Percentiles rank a stretch among this genome's conserved stretches.
Evolutionary conservation across 768 basidiomycete genomes (phyloP).

Genomic region (Scleroderma citrinum): DNA sequence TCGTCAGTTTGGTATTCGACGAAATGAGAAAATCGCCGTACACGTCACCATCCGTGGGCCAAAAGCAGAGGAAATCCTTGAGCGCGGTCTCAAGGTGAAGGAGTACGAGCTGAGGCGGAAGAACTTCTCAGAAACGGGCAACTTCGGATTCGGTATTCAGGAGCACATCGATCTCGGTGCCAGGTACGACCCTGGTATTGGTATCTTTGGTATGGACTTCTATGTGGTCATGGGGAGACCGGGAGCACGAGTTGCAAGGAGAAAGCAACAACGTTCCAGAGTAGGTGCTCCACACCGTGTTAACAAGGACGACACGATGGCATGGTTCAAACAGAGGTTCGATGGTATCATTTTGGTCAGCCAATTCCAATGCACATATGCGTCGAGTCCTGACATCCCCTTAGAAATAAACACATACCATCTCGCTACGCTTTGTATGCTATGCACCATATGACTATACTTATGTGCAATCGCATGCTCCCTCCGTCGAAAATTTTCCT

Average conservation of each 20-base stretch:
- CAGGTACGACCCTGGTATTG: constrained; percentile 96
- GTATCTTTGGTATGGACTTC: constrained; percentile 99
- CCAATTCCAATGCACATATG: constrained; percentile 5
- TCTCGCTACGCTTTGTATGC: constrained; percentile 13
- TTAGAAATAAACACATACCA: constrained; percentile 19
- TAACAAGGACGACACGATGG: constrained; percentile 93
- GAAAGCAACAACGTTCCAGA: constrained; percentile 83
- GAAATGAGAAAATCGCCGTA: constrained; percentile 99
- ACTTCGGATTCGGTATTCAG: constrained; percentile 99
- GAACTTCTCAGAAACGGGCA: constrained; percentile 98
- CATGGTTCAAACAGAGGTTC: constrained; percentile 99
- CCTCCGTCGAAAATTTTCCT: background rate
- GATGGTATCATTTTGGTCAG: constrained; percentile 93
- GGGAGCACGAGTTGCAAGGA: constrained; percentile 83
- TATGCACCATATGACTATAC: constrained; percentile 20
- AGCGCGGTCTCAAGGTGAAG: constrained; percentile 99
- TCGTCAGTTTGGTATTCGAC: constrained; percentile 97
- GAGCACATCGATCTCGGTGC: constrained; percentile 99
- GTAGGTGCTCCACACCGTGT: constrained; percentile 88
- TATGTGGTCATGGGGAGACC: constrained; percentile 97
- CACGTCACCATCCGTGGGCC: constrained; percentile 99
- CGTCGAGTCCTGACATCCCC: background rate
- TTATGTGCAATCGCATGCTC: constrained; percentile 20
- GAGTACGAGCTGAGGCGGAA: constrained; percentile 97
- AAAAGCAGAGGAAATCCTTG: constrained; percentile 99